Evolutionary conservation across 1,139 yeast species (phyloP), one percentile per base, ranked within the genome.

Genomic region (Saccharomycopsis phalli): DNA sequence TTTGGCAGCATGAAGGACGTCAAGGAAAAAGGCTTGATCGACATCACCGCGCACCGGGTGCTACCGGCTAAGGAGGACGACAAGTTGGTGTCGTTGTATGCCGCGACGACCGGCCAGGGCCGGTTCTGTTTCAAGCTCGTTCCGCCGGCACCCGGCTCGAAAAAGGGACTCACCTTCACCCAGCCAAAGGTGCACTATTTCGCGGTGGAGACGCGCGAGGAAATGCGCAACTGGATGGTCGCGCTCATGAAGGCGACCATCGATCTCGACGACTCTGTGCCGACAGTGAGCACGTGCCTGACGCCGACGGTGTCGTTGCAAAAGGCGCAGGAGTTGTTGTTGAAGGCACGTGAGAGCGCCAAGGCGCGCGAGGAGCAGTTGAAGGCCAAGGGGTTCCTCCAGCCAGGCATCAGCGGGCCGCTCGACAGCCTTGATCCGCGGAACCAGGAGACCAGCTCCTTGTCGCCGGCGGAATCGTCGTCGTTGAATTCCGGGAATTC

Each of bases 111-210:
- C 3, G 95, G 96, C 11, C 82, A 83, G 41, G 97, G 97, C 14
- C 69, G 94, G 35, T 84, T 76, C 56, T 87, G 96, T 55, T 91
- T 91, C 65, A 91, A 91, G 59, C 60, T 91, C 13, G 77, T 88
- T 2, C 99, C 99, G 4, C 99, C 99, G 1, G 95, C 94, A 1
- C 98, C 98, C 0, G 99, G 99, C 0, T 83, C 91, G 47, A 79
- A 81, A 51, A 91, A 88, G 60, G 97, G 97, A 1, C 73, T 91
- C 44, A 88, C 95, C 0, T 93, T 93, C 57, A 93, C 99, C 0
- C 95, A 88, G 51, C 98, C 95, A 26, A 84, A 87, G 51, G 83
- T 88, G 3, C 98, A 91, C 55, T 91, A 81, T 59, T 93, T 91
- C 68, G 96, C 97, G 0, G 96, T 88, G 28, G 97, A 91, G 44